Percentiles rank a stretch among this genome's conserved stretches.
Conservation (phyloP, 2,329 filamentous ascomycete genomes). For the Trichoderma semiorbis region DNA sequence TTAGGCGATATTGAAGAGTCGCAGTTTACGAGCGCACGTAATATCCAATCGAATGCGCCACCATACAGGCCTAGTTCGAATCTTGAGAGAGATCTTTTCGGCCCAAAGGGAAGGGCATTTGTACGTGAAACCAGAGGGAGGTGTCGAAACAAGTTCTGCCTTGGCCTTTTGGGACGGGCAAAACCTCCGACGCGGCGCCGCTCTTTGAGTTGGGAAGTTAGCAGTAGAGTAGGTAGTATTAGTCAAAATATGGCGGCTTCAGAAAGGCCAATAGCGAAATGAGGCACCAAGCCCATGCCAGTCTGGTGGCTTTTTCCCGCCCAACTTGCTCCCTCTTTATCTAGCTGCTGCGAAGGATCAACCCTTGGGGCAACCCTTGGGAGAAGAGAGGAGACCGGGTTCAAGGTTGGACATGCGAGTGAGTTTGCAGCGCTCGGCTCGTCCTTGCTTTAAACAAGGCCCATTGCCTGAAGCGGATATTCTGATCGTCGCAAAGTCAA, state of each 20-base stretch:
- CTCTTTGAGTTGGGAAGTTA: neutral
- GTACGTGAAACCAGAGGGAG: neutral
- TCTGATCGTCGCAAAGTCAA: neutral
- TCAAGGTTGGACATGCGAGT: neutral
- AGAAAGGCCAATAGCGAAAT: neutral
- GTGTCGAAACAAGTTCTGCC: neutral
- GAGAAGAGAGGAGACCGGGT: neutral
- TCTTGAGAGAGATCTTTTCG: neutral
- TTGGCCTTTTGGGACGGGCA: neutral
- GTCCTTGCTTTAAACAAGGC: neutral
- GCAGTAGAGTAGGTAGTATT: neutral
- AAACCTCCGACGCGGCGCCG: neutral
- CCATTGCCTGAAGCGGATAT: neutral
- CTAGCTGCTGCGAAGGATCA: neutral
- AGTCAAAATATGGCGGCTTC: neutral
- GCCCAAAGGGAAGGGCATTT: neutral
- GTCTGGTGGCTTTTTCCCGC: neutral
- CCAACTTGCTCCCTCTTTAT: neutral
- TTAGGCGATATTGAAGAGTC: slow-evolving; percentile 8
- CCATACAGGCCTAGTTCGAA: neutral
- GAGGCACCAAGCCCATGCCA: neutral
- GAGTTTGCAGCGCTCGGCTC: neutral
- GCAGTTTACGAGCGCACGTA: slow-evolving; percentile 3
- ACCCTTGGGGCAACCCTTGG: too few relatives aligned
- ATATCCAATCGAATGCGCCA: slow-evolving; percentile 4